A percentile compares a stretch with the other conserved stretches of the same genome.
phyloP scores from a whole-genome alignment of 2,329 filamentous ascomycete genomes.

The Microdochium nivale region DNA sequence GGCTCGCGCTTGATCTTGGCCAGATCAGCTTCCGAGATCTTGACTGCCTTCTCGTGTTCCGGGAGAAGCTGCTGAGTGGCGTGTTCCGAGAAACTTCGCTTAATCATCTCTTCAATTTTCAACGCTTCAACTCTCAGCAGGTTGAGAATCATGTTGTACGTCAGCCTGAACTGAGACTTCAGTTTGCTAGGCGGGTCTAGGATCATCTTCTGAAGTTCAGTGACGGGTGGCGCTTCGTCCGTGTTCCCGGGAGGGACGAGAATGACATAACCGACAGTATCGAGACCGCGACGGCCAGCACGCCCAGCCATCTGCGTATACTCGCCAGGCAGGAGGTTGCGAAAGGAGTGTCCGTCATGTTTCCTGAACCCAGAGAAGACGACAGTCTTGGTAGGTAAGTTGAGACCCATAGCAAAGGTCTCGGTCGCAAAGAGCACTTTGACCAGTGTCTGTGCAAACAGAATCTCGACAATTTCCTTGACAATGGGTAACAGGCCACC shows the following conservation, averaged over 20 bases:
- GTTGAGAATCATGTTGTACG: slow-evolving; percentile 99
- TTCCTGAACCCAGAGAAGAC: slow-evolving; percentile 97
- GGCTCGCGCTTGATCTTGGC: slow-evolving; percentile 81
- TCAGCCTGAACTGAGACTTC: slow-evolving; percentile 89
- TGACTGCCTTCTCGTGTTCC: slow-evolving; percentile 92
- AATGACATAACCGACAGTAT: slow-evolving; percentile 88
- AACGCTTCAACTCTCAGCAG: slow-evolving; percentile 88
- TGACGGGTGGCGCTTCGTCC: slow-evolving; percentile 82
- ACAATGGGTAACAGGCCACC: slow-evolving; percentile 91
- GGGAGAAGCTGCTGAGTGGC: slow-evolving; percentile 90
- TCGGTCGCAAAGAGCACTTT: slow-evolving; percentile 97
- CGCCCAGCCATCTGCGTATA: slow-evolving; percentile 98
- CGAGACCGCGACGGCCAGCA: slow-evolving; percentile 85
- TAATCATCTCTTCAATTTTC: slow-evolving; percentile 99
- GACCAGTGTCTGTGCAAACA: slow-evolving; percentile 90
- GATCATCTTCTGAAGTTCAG: slow-evolving; percentile 84
- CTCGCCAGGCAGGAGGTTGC: slow-evolving; percentile 86
- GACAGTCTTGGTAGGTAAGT: slow-evolving; percentile 89
- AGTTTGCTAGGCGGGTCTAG: slow-evolving; percentile 92
- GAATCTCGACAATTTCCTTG: slow-evolving; percentile 93
- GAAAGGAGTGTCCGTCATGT: slow-evolving; percentile 86
- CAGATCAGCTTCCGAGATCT: slow-evolving; percentile 82
- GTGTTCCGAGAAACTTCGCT: slow-evolving; percentile 97
- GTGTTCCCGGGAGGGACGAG: slow-evolving; percentile 73
- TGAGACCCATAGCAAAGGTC: slow-evolving; percentile 97